phyloP scores from a whole-genome alignment of 202 grass and related monocot genomes.

The Zizania palustris region DNA sequence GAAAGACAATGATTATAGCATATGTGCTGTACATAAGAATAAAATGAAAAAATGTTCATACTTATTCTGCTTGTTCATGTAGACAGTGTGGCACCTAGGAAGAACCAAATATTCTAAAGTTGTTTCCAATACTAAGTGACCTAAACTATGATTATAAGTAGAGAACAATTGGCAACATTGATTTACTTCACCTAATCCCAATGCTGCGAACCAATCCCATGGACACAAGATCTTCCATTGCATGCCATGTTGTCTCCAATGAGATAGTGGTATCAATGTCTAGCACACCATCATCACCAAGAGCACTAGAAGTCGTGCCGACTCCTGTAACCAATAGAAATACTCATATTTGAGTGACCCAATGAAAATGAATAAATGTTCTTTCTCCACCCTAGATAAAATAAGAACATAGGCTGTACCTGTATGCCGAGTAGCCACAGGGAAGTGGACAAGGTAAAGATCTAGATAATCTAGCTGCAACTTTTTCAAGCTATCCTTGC shows the following conservation, averaged over 20 bases:
- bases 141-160: neutral
- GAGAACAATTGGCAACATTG: neutral
- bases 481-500: conserved; percentile 90
- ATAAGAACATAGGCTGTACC: conserved; percentile 43
- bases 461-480: conserved; percentile 82
- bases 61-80: neutral
- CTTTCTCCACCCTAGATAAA: conserved; percentile 3
- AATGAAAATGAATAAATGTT: neutral
- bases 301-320: conserved; percentile 75
- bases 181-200: conserved; percentile 74
- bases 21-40: neutral
- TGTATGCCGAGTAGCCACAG: conserved; percentile 79
- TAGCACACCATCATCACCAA: conserved; percentile 84
- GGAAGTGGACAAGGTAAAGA: conserved; percentile 94
- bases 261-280: conserved; percentile 93
- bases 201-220: conserved; percentile 75
- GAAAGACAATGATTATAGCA: neutral
- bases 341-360: neutral
- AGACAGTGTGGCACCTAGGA: neutral
- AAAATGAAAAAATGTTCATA: neutral
- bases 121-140: neutral
- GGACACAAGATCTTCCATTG: conserved; percentile 93
- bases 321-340: conserved; percentile 54
- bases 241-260: conserved; percentile 92
- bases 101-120: neutral